Conservation (phyloP, 768 basidiomycete genomes). For the Lactifluus echinatus region DNA sequence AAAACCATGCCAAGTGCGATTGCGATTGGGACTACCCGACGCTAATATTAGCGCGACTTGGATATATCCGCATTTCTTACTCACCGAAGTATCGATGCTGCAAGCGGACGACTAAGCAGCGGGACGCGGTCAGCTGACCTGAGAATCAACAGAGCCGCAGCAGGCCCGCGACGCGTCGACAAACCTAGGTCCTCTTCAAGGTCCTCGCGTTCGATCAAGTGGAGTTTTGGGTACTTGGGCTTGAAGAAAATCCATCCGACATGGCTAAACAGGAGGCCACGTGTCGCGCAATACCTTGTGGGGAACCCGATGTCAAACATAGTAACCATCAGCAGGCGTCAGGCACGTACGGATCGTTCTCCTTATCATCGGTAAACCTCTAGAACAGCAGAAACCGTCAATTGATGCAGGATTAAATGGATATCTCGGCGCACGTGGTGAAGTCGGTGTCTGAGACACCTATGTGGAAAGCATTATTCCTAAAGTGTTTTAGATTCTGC, state of each 20-base stretch:
- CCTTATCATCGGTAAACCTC: constrained; percentile 64
- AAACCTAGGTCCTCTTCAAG: constrained; percentile 60
- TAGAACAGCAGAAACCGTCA: constrained; percentile 21
- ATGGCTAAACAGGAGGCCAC: constrained; percentile 67
- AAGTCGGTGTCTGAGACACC: constrained; percentile 65
- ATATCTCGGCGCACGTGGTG: constrained; percentile 48
- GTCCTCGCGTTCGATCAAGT: constrained; percentile 57
- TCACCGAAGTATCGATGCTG: constrained; percentile 64
- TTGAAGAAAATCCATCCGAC: constrained; percentile 86
- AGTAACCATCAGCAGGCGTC: background rate
- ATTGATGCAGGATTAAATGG: background rate
- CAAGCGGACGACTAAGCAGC: constrained; percentile 52
- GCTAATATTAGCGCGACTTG: background rate
- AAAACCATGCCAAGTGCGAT: constrained; percentile 49
- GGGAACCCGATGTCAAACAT: background rate
- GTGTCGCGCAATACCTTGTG: constrained; percentile 59
- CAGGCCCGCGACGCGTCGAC: constrained; percentile 18
- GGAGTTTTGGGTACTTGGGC: constrained; percentile 53
- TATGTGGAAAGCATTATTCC: constrained; percentile 48
- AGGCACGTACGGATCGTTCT: constrained; percentile 51
- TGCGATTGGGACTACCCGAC: constrained; percentile 47
- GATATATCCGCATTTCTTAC: constrained; percentile 1
- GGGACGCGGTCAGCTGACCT: background rate
- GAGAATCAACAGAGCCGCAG: background rate
- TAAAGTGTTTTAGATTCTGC: background rate